phyloP scores from a whole-genome alignment of 2,329 filamentous ascomycete genomes.

The Sodiomyces alkalinus region DNA sequence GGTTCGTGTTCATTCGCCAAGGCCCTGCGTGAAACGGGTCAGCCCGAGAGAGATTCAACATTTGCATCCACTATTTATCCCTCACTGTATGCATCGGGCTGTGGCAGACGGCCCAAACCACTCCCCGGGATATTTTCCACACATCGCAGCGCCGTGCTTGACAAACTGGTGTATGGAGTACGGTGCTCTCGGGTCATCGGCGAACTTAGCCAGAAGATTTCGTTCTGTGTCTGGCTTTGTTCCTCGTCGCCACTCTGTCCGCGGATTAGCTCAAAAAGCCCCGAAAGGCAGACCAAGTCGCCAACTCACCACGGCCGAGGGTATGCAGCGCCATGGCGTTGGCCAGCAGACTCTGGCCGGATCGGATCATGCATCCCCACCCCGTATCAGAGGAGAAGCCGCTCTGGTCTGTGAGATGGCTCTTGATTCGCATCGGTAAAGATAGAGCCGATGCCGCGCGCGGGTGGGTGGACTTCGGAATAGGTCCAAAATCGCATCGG shows the following conservation, averaged over 20 bases:
- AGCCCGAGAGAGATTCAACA: no score
- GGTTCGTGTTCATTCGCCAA: slow-evolving; percentile 28
- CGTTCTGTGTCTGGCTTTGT: slow-evolving; percentile 44
- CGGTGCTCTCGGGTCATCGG: slow-evolving; percentile 70
- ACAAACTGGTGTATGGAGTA: slow-evolving; percentile 97
- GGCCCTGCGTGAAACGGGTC: no score
- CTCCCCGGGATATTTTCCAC: slow-evolving; percentile 88
- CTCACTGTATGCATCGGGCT: slow-evolving; percentile 89
- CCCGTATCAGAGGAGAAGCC: slow-evolving; percentile 89
- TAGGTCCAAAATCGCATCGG: slow-evolving; percentile 69
- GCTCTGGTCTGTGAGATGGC: slow-evolving; percentile 58
- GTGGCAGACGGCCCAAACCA: slow-evolving; percentile 99
- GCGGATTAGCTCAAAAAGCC: slow-evolving; percentile 11
- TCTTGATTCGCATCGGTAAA: slow-evolving; percentile 71
- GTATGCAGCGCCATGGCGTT: slow-evolving; percentile 63
- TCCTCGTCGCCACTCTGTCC: slow-evolving; percentile 58
- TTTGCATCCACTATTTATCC: no score
- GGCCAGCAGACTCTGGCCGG: slow-evolving; percentile 81
- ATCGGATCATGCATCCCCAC: slow-evolving; percentile 98
- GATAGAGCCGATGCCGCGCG: slow-evolving; percentile 59
- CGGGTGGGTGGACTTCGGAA: slow-evolving; percentile 63
- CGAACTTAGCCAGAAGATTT: slow-evolving; percentile 64
- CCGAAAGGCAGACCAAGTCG: no score
- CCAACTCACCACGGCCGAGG: slow-evolving; percentile 57
- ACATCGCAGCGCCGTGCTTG: slow-evolving; percentile 67